A percentile compares a stretch with the other conserved stretches of the same genome.
Conservation (phyloP, 495 filamentous ascomycete genomes). For the Chaetomium cochliodes region DNA sequence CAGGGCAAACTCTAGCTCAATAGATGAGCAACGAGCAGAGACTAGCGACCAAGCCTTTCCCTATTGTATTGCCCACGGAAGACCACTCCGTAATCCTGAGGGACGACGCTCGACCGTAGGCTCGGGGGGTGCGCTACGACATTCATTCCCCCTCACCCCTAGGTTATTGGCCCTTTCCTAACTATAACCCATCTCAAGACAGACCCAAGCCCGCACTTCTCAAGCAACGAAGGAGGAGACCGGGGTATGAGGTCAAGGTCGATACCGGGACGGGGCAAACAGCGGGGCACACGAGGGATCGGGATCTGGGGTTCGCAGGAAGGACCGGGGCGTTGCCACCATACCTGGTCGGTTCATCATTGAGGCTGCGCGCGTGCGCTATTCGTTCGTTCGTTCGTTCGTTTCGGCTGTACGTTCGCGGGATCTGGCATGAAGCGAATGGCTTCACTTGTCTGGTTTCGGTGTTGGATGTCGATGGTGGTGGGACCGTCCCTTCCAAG, state of each 20-base stretch:
- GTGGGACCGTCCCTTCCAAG: slow-evolving; percentile 10
- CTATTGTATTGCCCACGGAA: background rate
- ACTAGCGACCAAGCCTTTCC: background rate
- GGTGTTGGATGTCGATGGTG: background rate
- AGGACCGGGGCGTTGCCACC: slow-evolving; percentile 32
- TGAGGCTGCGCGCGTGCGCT: slow-evolving; percentile 1
- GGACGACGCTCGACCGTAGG: background rate
- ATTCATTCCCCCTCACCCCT: background rate
- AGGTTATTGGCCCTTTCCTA: too few species aligned
- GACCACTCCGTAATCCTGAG: background rate
- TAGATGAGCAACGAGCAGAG: background rate
- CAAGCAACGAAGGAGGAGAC: background rate
- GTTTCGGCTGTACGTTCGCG: background rate
- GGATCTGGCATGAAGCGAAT: background rate
- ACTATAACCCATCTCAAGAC: background rate
- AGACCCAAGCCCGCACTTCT: background rate
- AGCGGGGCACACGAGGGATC: slow-evolving; percentile 36
- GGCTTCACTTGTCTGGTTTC: background rate
- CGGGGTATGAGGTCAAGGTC: slow-evolving; percentile 22
- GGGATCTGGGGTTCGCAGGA: slow-evolving; percentile 24
- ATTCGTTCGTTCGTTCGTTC: slow-evolving; percentile 6
- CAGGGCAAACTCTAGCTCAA: background rate
- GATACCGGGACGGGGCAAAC: slow-evolving; percentile 29
- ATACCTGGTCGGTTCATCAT: slow-evolving; percentile 62
- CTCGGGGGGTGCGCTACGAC: background rate